These are phyloP conservation scores for Kodamaea plutei DNA, from an alignment of 1,139 yeast genomes.

Conservation along the genomic window DNA sequence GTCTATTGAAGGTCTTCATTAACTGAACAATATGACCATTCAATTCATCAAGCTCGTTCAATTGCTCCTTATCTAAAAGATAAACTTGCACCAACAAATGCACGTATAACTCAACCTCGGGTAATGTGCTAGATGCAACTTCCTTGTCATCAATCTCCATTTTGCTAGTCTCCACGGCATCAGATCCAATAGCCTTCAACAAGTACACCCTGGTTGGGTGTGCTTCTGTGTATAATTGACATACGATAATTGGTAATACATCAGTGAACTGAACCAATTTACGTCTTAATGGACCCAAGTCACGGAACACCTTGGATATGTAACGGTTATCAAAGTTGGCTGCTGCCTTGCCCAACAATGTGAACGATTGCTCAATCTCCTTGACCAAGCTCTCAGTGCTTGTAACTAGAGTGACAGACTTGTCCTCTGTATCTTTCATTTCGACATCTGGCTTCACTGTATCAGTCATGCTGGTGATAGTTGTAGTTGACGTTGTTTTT, in stretches of 20 bases:
- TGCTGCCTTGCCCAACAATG: conserved; percentile 65
- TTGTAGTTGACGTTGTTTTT: neutral
- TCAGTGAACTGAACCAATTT: conserved; percentile 45
- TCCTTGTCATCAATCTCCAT: conserved; percentile 7
- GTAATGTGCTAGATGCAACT: conserved; percentile 31
- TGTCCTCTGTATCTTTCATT: conserved; percentile 26
- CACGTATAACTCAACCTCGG: conserved; percentile 78
- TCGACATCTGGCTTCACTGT: conserved; percentile 21
- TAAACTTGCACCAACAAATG: conserved; percentile 76
- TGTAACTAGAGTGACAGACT: conserved; percentile 9
- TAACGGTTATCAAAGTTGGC: conserved; percentile 80
- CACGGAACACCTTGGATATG: conserved; percentile 80
- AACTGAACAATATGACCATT: conserved; percentile 53
- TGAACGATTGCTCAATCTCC: conserved; percentile 52
- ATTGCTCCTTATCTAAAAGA: conserved; percentile 59
- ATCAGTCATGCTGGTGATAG: conserved; percentile 10
- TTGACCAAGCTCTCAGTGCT: conserved; percentile 19
- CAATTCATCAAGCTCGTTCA: conserved; percentile 47
- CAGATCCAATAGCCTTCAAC: conserved; percentile 28
- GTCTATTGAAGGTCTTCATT: conserved; percentile 64
- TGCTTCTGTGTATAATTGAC: conserved; percentile 48
- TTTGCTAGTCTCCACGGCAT: conserved; percentile 16
- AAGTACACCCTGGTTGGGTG: conserved; percentile 43
- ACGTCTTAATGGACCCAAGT: conserved; percentile 71
- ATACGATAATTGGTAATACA: conserved; percentile 52